These are phyloP conservation scores for Fraxinus pennsylvanica DNA, from an alignment of 257 asterid genomes.

Conservation along the genomic window DNA sequence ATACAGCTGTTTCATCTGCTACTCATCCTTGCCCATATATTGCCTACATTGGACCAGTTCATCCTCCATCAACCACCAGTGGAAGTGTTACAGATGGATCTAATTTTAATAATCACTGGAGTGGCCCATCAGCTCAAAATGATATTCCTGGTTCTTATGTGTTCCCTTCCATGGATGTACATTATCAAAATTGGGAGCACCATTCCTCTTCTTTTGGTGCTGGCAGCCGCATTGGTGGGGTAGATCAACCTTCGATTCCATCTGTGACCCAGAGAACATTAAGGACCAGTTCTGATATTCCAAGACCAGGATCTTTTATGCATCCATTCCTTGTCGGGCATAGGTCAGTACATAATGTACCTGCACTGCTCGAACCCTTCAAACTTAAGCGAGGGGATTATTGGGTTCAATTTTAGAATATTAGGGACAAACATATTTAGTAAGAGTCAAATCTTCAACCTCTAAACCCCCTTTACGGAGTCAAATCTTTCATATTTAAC, in stretches of 20 bases:
- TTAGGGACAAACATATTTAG: not conserved
- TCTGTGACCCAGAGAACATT: constrained; percentile 58
- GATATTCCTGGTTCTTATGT: constrained; percentile 60
- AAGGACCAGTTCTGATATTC: constrained; percentile 53
- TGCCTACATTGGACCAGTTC: constrained; percentile 66
- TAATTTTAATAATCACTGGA: constrained; percentile 59
- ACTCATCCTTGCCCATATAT: constrained; percentile 68
- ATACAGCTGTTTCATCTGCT: constrained; percentile 54
- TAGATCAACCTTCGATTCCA: constrained; percentile 53
- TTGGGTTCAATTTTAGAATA: not conserved
- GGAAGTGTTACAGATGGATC: constrained; percentile 56
- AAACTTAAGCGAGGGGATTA: not conserved
- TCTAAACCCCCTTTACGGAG: not conserved
- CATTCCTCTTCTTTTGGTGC: constrained; percentile 49
- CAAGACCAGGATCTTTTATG: constrained; percentile 55
- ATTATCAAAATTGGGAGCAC: constrained; percentile 63
- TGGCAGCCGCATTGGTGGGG: constrained; percentile 46
- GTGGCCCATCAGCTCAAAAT: constrained; percentile 48
- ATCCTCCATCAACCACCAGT: constrained; percentile 55
- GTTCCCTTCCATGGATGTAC: constrained; percentile 63
- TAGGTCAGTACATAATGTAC: constrained; percentile 43
- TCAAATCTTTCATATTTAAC: not conserved
- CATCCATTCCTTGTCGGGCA: constrained; percentile 63
- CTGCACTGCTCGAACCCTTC: not conserved
- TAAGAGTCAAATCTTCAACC: not conserved